phyloP scores from a whole-genome alignment of 768 basidiomycete genomes.

The Phaeotremella skinneri region DNA sequence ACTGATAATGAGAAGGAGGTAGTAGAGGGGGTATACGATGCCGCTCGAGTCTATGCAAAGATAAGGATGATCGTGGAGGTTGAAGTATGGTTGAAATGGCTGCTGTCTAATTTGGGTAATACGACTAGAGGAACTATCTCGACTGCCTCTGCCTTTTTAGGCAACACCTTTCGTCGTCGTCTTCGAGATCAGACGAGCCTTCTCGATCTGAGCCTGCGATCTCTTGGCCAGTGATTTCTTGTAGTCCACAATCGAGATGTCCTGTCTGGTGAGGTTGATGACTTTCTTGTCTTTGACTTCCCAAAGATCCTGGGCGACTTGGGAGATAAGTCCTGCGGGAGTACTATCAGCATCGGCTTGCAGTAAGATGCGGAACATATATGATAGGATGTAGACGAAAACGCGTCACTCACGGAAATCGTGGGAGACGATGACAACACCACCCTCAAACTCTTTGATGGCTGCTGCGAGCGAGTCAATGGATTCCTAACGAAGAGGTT shows the following conservation, averaged over 20 bases:
- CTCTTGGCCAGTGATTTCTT: conserved; percentile 76
- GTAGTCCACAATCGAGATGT: conserved; percentile 89
- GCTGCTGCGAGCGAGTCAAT: conserved; percentile 94
- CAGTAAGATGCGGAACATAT: background rate
- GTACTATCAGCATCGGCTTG: conserved; percentile 3
- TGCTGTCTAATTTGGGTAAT: too few relatives aligned
- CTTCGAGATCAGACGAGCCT: conserved; percentile 90
- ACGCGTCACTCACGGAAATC: conserved; percentile 97
- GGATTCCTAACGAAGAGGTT: conserved; percentile 61
- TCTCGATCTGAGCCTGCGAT: conserved; percentile 82
- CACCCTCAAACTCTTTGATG: conserved; percentile 95
- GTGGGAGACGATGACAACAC: conserved; percentile 98
- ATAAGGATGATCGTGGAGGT: too few relatives aligned
- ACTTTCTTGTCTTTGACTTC: conserved; percentile 95
- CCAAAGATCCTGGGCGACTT: conserved; percentile 99
- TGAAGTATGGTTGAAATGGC: too few relatives aligned
- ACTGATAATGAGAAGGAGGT: too few relatives aligned
- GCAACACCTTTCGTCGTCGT: conserved; percentile 56
- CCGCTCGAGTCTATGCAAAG: too few relatives aligned
- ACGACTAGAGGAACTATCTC: too few relatives aligned
- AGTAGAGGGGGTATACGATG: too few relatives aligned
- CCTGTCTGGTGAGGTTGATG: conserved; percentile 82
- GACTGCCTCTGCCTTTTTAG: too few relatives aligned
- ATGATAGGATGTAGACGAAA: background rate
- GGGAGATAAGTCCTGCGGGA: conserved; percentile 76